Base-by-base conservation (phyloP, 345 rosid species). In the Schrenkiella parvula region DNA sequence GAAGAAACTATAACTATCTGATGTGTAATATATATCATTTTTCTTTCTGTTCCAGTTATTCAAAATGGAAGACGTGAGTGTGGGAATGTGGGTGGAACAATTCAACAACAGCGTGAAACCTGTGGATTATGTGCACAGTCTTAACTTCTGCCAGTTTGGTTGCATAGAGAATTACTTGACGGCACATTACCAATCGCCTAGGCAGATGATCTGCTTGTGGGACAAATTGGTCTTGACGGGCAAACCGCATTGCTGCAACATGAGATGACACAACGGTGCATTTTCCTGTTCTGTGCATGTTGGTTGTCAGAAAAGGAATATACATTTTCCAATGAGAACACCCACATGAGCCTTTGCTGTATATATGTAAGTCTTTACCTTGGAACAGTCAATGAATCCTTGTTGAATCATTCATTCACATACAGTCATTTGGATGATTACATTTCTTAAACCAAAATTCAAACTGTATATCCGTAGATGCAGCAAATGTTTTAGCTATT, bases 11-110 rank as follows among this genome's bases (percentile, higher is more conserved):
- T 6, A 54, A 6, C 9, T 5, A 43, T 69, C 34, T 28, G 22
- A 71, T 26, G 69, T 47, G 69, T 47, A 23, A 47, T 64, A 31
- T 23, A 8, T 32, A 52, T 52, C 9, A 4, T 12, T 51, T n/a
- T 15, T 52, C 18, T 38, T 52, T 32, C 25, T 19, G 63, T 14
- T 56, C 0, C 85, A 87, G 96, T 44, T 89, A 74, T 89, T 87
- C 79, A 89, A 89, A 78, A 89, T 89, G 96, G 93, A 89, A 76
- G 96, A 89, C 42, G 91, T 89, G 75, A 89, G 96, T 13, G 79
- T 88, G 85, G 93, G 96, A 80, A 83, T 88, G 96, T 89, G 93
- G 96, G 91, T 89, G 39, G 88, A 84, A 84, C 81, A 85, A 68
- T 89, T 88, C 73, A 88, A 88, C 77, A 73, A 75, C 71, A 71